Conservation (phyloP, 495 filamentous ascomycete genomes). For the Lophiostoma macrostomum region DNA sequence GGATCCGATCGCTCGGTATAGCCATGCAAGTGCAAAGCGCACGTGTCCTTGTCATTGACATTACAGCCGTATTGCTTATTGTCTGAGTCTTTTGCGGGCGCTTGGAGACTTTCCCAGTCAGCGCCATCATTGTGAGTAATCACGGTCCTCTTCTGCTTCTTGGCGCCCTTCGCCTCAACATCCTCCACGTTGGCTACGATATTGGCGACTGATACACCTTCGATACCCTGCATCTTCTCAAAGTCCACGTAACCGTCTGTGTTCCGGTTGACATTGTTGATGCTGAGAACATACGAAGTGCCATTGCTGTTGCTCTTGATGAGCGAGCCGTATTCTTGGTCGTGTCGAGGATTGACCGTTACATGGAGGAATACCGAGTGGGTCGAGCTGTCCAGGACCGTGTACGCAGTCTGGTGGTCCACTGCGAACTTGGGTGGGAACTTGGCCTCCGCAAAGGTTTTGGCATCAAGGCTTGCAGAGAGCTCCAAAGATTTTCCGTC, state of each 20-base stretch:
- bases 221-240: conserved; percentile 87
- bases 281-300: conserved; percentile 83
- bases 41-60: conserved; percentile 55
- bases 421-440: conserved; percentile 83
- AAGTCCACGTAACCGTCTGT: conserved; percentile 80
- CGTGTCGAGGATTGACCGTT: conserved; percentile 59
- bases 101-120: conserved; percentile 71
- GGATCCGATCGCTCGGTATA: conserved; percentile 85
- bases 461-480: conserved; percentile 78
- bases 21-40: conserved; percentile 87
- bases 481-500: conserved; percentile 68
- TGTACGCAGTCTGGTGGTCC: conserved; percentile 74
- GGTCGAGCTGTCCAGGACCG: conserved; percentile 86
- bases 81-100: conserved; percentile 65
- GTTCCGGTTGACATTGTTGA: conserved; percentile 74
- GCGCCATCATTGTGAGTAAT: conserved; percentile 96
- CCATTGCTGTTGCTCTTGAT: conserved; percentile 98
- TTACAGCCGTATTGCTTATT: conserved; percentile 68
- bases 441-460: conserved; percentile 72
- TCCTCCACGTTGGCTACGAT: conserved; percentile 69
- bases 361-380: conserved; percentile 93
- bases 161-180: conserved; percentile 55
- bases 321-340: conserved; percentile 73
- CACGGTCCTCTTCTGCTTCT: conserved; percentile 79
- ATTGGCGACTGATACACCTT: conserved; percentile 86